Conservation (phyloP, 139 green algal genomes). For the Picochlorum sp. region DNA sequence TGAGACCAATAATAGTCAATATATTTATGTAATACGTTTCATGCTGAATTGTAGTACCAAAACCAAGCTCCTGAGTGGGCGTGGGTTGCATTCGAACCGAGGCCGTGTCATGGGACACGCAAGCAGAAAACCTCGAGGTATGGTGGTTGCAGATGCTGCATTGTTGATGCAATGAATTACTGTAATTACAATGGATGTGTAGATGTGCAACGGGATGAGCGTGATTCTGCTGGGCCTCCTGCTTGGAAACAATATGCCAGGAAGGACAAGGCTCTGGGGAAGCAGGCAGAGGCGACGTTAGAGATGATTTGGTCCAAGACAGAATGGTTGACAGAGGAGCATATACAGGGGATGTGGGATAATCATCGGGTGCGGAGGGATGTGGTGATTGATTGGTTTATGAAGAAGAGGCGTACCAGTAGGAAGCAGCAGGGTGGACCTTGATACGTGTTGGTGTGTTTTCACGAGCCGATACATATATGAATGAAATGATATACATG, state of each 20-base stretch:
- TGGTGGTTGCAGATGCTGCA: no score
- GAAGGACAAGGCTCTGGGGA: slow-evolving; percentile 10
- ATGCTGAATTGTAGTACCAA: no score
- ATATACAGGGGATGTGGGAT: slow-evolving; percentile 11
- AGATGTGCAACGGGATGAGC: background rate
- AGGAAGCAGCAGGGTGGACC: background rate
- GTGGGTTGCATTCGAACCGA: no score
- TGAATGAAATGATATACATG: no score
- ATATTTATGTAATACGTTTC: no score
- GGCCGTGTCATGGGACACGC: no score
- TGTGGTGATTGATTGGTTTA: slow-evolving; percentile 15
- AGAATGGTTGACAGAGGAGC: background rate
- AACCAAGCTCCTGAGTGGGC: no score
- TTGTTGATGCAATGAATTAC: no score
- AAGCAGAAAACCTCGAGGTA: no score
- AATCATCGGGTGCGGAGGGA: slow-evolving; percentile 2
- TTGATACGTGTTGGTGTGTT: background rate
- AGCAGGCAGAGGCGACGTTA: slow-evolving; percentile 16
- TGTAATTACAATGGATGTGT: background rate
- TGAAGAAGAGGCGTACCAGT: background rate
- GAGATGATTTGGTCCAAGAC: slow-evolving; percentile 8
- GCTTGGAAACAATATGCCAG: slow-evolving; percentile 9
- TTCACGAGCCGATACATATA: background rate
- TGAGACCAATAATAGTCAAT: no score
- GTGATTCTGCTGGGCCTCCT: background rate